These are phyloP conservation scores for Soucietia sequanensis DNA, from an alignment of 805 yeast genomes.

Conservation along the genomic window DNA sequence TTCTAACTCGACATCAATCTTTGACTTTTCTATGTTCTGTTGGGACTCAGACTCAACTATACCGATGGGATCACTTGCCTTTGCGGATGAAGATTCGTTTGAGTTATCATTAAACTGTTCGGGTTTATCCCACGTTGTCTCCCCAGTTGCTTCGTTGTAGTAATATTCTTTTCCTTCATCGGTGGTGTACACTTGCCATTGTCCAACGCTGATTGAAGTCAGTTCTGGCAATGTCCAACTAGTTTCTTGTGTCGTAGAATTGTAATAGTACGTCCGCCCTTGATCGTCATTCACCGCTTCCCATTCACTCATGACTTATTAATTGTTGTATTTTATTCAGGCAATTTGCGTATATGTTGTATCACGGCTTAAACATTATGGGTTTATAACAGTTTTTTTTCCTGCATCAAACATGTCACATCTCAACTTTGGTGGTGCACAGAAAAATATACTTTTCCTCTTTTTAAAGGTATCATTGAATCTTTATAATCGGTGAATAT, in stretches of 20 bases:
- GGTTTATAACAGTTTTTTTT: no score
- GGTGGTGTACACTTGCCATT: constrained; percentile 46
- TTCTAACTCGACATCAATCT: constrained; percentile 12
- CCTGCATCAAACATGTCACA: no score
- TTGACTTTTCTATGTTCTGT: constrained; percentile 2
- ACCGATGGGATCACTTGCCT: constrained; percentile 3
- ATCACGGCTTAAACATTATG: no score
- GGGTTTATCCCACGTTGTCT: constrained; percentile 84
- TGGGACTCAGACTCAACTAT: constrained; percentile 1
- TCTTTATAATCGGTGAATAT: no score
- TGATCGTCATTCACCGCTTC: constrained; percentile 59
- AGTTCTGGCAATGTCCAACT: constrained; percentile 78
- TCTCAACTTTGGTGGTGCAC: no score
- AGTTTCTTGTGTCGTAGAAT: constrained; percentile 61
- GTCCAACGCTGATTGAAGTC: constrained; percentile 3
- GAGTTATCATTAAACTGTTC: constrained; percentile 31
- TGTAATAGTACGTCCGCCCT: constrained; percentile 72
- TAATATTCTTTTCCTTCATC: constrained; percentile 66
- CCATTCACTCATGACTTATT: constrained; percentile 58
- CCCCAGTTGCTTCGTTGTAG: constrained; percentile 60
- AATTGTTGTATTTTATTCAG: no score
- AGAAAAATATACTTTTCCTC: no score
- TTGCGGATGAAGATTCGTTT: constrained; percentile 5
- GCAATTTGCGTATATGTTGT: no score
- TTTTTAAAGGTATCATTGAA: no score